Evolutionary conservation across 108 stramenopile species (phyloP).

Genomic region (Nitzschia sp.): DNA sequence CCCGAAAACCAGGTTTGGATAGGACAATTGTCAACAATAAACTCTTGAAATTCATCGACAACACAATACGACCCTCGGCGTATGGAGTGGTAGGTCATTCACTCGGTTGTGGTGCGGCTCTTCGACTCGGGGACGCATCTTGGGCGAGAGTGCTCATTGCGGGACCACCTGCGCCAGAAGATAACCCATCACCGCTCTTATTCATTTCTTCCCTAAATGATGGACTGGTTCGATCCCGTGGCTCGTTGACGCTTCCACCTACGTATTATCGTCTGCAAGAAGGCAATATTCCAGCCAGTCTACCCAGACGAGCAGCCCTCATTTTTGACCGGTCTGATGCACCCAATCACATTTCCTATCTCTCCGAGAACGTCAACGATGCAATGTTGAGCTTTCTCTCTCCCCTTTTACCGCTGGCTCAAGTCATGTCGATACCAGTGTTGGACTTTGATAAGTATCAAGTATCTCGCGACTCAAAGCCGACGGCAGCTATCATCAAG

Average conservation of each 20-base stretch:
- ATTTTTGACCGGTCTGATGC: conserved; percentile 62
- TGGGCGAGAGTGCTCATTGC: conserved; percentile 74
- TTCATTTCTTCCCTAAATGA: conserved; percentile 64
- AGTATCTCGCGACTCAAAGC: conserved; percentile 43
- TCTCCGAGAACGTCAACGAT: conserved; percentile 64
- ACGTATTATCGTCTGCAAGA: conserved; percentile 26
- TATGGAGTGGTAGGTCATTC: conserved; percentile 78
- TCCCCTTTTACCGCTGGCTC: conserved; percentile 70
- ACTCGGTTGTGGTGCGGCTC: conserved; percentile 67
- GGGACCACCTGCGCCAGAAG: conserved; percentile 28
- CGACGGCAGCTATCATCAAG: conserved; percentile 49
- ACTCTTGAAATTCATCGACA: conserved; percentile 34
- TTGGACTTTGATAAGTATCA: conserved; percentile 80
- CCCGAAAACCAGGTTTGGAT: conserved; percentile 46
- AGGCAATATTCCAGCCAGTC: conserved; percentile 16
- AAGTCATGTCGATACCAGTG: conserved; percentile 59
- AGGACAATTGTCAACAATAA: conserved; percentile 47
- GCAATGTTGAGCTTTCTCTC: conserved; percentile 77
- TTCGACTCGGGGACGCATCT: conserved; percentile 59
- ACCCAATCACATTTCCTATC: conserved; percentile 80
- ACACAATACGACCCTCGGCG: conserved; percentile 26
- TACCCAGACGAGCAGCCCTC: conserved; percentile 41
- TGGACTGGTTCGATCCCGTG: conserved; percentile 42
- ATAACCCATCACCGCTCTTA: conserved; percentile 20
- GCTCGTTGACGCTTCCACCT: conserved; percentile 12